A percentile compares a stretch with the other conserved stretches of the same genome.
Evolutionary conservation across 1,139 yeast genomes (phyloP).

Genomic region (Scheffersomyces parashehatae): DNA sequence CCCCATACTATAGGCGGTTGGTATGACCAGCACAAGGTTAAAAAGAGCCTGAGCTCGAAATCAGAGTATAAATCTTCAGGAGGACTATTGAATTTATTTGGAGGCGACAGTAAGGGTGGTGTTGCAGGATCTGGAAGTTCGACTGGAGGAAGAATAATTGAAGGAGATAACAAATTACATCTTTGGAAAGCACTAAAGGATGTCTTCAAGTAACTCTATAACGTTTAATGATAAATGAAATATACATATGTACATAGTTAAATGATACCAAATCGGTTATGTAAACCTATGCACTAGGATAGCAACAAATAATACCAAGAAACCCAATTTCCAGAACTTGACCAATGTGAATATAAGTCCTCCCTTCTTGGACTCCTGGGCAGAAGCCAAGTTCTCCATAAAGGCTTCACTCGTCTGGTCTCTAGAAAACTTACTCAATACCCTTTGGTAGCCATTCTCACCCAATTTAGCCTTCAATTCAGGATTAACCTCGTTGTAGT

Average conservation of each 20-base stretch:
- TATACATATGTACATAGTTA: slow-evolving; percentile 3
- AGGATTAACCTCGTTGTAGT: slow-evolving; percentile 28
- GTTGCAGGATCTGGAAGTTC: slow-evolving; percentile 1
- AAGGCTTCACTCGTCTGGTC: slow-evolving; percentile 62
- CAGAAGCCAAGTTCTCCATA: slow-evolving; percentile 20
- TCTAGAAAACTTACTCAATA: slow-evolving; percentile 56
- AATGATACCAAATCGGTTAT: slow-evolving; percentile 5
- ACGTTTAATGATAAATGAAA: slow-evolving; percentile 1
- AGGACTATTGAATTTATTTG: slow-evolving; percentile 11
- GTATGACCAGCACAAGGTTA: slow-evolving; percentile 19
- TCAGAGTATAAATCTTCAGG: slow-evolving; percentile 2
- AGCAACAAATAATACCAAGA: slow-evolving; percentile 9
- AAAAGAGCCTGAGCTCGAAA: background rate
- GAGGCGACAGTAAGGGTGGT: slow-evolving; percentile 9
- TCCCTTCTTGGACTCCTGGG: slow-evolving; percentile 3
- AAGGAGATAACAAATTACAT: slow-evolving; percentile 22
- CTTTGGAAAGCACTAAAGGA: slow-evolving; percentile 38
- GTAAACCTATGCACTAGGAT: slow-evolving; percentile 2
- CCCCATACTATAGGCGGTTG: slow-evolving; percentile 15
- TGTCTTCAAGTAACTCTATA: slow-evolving; percentile 21
- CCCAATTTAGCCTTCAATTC: slow-evolving; percentile 38
- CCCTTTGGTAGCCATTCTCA: slow-evolving; percentile 53
- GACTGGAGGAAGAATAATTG: slow-evolving; percentile 10
- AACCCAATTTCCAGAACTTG: slow-evolving; percentile 18
- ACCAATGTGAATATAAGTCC: slow-evolving; percentile 6